Percentiles rank a stretch among this genome's conserved stretches.
Evolutionary conservation across 2,329 filamentous ascomycete genomes (phyloP).

Genomic region (Neodidymelliopsis sp.): DNA sequence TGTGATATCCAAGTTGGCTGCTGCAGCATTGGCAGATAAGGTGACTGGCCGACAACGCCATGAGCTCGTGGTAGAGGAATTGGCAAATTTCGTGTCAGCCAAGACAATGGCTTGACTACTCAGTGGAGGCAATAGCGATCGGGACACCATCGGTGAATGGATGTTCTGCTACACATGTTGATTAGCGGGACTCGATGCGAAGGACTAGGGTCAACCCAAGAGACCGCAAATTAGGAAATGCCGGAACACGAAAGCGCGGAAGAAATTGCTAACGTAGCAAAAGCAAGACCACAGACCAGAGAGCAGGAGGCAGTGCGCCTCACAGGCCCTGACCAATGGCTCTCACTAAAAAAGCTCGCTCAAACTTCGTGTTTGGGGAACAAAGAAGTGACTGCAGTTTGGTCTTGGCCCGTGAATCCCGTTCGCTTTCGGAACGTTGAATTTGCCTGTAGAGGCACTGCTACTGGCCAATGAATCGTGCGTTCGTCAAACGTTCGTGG

Average conservation of each 20-base stretch:
- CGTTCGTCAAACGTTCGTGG: slow-evolving; percentile 22
- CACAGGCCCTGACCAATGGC: slow-evolving; percentile 35
- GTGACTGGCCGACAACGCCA: slow-evolving; percentile 56
- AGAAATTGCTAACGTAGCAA: slow-evolving; percentile 22
- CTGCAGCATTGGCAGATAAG: slow-evolving; percentile 56
- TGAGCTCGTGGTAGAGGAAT: slow-evolving; percentile 37
- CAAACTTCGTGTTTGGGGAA: slow-evolving; percentile 24
- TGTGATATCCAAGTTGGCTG: slow-evolving; percentile 41
- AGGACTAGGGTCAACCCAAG: slow-evolving; percentile 32
- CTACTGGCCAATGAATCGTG: slow-evolving; percentile 43
- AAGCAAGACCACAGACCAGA: slow-evolving; percentile 29
- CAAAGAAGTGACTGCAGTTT: slow-evolving; percentile 24
- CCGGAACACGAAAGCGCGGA: slow-evolving; percentile 21
- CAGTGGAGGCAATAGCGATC: slow-evolving; percentile 36
- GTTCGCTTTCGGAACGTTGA: slow-evolving; percentile 32
- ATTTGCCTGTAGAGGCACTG: slow-evolving; percentile 22
- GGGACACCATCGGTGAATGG: slow-evolving; percentile 36
- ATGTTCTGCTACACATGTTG: slow-evolving; percentile 45
- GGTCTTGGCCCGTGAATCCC: slow-evolving; percentile 27
- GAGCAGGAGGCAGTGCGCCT: slow-evolving; percentile 22
- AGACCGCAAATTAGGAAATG: slow-evolving; percentile 11
- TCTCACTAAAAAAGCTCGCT: slow-evolving; percentile 31
- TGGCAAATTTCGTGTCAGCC: slow-evolving; percentile 43
- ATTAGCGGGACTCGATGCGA: slow-evolving; percentile 44
- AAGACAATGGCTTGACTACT: slow-evolving; percentile 35